These are phyloP conservation scores for Arthrobotrys sinensis DNA, from an alignment of 2,329 filamentous ascomycete species.

Conservation along the genomic window DNA sequence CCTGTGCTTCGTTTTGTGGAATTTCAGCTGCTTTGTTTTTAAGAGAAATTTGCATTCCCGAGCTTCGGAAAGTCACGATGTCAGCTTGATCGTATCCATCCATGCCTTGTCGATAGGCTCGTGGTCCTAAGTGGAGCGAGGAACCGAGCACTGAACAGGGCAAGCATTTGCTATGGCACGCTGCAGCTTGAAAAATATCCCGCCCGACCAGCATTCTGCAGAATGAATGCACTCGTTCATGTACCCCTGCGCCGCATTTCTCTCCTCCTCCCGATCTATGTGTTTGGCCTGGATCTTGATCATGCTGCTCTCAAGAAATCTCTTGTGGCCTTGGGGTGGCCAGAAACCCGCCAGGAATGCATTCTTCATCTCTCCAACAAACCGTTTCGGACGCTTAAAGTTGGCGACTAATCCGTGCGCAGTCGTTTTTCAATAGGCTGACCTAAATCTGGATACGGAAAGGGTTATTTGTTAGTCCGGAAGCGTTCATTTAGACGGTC, in stretches of 20 bases:
- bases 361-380: constrained; percentile 27
- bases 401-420: constrained; percentile 34
- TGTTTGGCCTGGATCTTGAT: constrained; percentile 39
- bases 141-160: constrained; percentile 20
- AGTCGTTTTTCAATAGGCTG: constrained; percentile 24
- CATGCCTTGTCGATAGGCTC: constrained; percentile 29
- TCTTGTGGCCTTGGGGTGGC: constrained; percentile 14
- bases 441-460: constrained; percentile 30
- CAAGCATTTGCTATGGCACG: constrained; percentile 18
- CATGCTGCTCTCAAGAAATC: background rate
- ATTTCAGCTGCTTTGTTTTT: constrained; percentile 11
- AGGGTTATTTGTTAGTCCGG: constrained; percentile 31
- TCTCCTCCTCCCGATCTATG: constrained; percentile 31
- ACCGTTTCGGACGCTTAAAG: constrained; percentile 15
- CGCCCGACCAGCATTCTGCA: constrained; percentile 27
- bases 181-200: constrained; percentile 47
- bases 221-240: constrained; percentile 46
- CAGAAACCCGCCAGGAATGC: constrained; percentile 11
- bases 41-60: constrained; percentile 10
- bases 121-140: constrained; percentile 27
- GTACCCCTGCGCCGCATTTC: constrained; percentile 52
- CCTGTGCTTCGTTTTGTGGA: background rate
- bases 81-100: constrained; percentile 17
- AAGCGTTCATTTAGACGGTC: constrained; percentile 43
- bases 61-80: constrained; percentile 24